Evolutionary conservation across 2,329 filamentous ascomycete species (phyloP).

Genomic region (Neonectria neomacrospora): DNA sequence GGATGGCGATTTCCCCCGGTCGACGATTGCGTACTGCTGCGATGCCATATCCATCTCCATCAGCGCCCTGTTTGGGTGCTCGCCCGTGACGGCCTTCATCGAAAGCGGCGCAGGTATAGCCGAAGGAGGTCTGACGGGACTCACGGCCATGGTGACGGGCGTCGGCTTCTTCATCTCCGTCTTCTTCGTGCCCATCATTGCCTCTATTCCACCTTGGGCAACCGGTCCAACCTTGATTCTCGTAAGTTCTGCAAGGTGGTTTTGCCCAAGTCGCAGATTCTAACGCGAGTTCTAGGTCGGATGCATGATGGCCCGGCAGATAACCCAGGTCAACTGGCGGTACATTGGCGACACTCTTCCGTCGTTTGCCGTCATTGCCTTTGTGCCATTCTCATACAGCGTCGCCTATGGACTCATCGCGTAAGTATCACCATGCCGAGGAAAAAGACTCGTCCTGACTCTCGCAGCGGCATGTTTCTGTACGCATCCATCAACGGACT

Average conservation of each 20-base stretch:
- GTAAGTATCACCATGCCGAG: neutral
- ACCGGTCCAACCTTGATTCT: slow-evolving; percentile 82
- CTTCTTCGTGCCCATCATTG: slow-evolving; percentile 78
- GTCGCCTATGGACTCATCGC: slow-evolving; percentile 85
- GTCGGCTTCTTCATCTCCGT: slow-evolving; percentile 74
- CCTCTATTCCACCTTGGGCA: slow-evolving; percentile 77
- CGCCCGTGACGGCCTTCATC: slow-evolving; percentile 76
- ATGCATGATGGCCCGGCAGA: slow-evolving; percentile 79
- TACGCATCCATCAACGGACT: slow-evolving; percentile 31
- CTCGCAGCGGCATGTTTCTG: slow-evolving; percentile 29
- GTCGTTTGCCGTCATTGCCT: slow-evolving; percentile 79
- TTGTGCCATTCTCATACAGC: slow-evolving; percentile 87
- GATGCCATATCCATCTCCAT: slow-evolving; percentile 75
- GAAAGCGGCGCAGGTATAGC: slow-evolving; percentile 77
- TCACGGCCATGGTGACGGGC: slow-evolving; percentile 74
- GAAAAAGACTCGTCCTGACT: neutral
- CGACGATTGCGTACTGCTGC: slow-evolving; percentile 76
- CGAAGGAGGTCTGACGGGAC: slow-evolving; percentile 74
- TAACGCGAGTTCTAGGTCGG: slow-evolving; percentile 61
- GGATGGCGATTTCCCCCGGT: slow-evolving; percentile 81
- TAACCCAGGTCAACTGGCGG: slow-evolving; percentile 83
- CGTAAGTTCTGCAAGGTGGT: slow-evolving; percentile 7
- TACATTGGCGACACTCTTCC: slow-evolving; percentile 83
- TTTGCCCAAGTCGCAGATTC: neutral
- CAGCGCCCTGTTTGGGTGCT: slow-evolving; percentile 71